Evolutionary conservation across 495 filamentous ascomycete genomes (phyloP).

Genomic region (Hypomontagnella submonticulosa): DNA sequence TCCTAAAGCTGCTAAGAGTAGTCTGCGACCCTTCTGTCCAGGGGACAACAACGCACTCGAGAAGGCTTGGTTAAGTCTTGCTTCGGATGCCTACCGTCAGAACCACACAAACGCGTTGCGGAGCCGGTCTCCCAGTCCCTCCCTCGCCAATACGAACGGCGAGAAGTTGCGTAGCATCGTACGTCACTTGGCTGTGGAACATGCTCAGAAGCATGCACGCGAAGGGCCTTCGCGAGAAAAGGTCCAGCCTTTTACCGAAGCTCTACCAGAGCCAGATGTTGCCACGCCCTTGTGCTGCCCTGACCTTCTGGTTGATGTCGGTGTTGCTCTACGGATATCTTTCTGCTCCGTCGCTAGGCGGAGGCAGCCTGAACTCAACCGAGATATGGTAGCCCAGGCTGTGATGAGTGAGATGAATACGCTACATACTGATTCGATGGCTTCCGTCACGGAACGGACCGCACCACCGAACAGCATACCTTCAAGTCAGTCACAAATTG

Average conservation of each 20-base stretch:
- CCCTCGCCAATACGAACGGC: slow-evolving; percentile 51
- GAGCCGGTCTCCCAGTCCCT: slow-evolving; percentile 43
- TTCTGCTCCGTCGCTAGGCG: slow-evolving; percentile 59
- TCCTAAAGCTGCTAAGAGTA: slow-evolving; percentile 61
- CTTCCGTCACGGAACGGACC: slow-evolving; percentile 28
- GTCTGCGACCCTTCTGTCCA: slow-evolving; percentile 79
- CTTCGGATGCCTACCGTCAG: slow-evolving; percentile 55
- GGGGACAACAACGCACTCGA: slow-evolving; percentile 80
- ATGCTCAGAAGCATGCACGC: slow-evolving; percentile 49
- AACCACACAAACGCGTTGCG: slow-evolving; percentile 52
- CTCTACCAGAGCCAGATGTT: slow-evolving; percentile 31
- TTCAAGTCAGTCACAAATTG: slow-evolving; percentile 32
- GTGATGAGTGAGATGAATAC: slow-evolving; percentile 56
- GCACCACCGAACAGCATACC: slow-evolving; percentile 35
- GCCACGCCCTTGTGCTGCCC: slow-evolving; percentile 52
- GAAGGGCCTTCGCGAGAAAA: slow-evolving; percentile 46
- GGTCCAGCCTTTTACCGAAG: slow-evolving; percentile 47
- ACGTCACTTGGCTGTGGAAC: slow-evolving; percentile 51
- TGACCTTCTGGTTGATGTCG: slow-evolving; percentile 55
- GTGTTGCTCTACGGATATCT: slow-evolving; percentile 54
- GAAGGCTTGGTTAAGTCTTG: slow-evolving; percentile 72
- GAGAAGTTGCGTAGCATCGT: slow-evolving; percentile 59
- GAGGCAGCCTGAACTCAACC: slow-evolving; percentile 50
- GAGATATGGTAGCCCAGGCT: slow-evolving; percentile 54
- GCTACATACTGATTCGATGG: slow-evolving; percentile 38